Base-by-base conservation (phyloP, 805 yeast species). In the Saccharomycopsis sp. region DNA sequence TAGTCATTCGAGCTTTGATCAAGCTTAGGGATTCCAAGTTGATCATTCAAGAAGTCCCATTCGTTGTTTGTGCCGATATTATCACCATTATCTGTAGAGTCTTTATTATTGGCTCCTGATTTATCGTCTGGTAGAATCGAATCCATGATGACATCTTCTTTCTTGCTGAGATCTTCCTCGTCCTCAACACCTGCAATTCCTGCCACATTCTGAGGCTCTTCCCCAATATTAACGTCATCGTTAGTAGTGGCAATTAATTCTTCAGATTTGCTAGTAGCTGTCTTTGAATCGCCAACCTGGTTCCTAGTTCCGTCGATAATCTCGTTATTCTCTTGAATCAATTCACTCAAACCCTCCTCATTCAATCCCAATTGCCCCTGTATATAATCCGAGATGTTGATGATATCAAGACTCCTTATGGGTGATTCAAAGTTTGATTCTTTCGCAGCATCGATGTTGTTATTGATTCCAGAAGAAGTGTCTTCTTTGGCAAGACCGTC, bases 41-140 rank as follows among this genome's bases (percentile, higher is more conserved):
- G 38, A 17, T 47, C 56, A 38, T 52, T 55, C 47, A 55, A 57
- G 24, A 52, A 50, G 14, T 57, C 53, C 20, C 55, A 38, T 14
- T 54, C 55, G 5, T 55, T 54, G 29, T 57, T 47, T 17, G 19
- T 23, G n/a, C 20, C 41, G 17, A 2, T 9, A 14, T 38, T 35
- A 19, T 8, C 47, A 52, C 29, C 47, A 38, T 56, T 56, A 29
- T 52, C 24, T n/a, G 51, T 3, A 12, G 20, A 25, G n/a, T n/a
- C 55, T 41, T 7, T 9, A 52, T 19, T 20, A 22, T 38, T 44
- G 9, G 7, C 17, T 25, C 35, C 22, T 54, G 22, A 3, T 8
- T 44, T n/a, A 44, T 35, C 49, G 5, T 44, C 49, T 12, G 8
- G 8, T 12, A 17, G 9, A n/a, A 44, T 17, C 8, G 49, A 17